Evolutionary conservation across 495 filamentous ascomycete species (phyloP), one percentile per base, ranked within the genome.

Genomic region (Penicillium manginii): DNA sequence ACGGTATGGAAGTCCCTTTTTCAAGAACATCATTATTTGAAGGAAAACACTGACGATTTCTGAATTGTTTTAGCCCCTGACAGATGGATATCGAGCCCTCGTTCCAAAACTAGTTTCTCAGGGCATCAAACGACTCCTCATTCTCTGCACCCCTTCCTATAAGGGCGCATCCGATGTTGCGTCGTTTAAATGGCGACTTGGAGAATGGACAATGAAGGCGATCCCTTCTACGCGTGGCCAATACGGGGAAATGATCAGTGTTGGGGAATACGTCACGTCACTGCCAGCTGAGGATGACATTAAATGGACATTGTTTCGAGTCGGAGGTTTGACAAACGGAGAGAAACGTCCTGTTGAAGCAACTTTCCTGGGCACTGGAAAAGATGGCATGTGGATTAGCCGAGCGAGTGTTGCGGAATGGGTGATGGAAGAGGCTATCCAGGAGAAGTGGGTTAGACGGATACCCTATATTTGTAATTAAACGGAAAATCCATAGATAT

Each of bases 101-200:
- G 19, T 43, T 18, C 40, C 40, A 18, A 43, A 43, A n/a, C 40
- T 43, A 4, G 40, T 43, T 4, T 17, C 40, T 43, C 40, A 18
- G 19, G 40, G 40, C 17, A 19, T 19, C 2, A 17, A 6, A 18
- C 14, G 40, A 19, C 32, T 57, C 32, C 48, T 61, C 19, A 43
- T 61, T 15, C 54, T 61, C n/a, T 57, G 53, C 19, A 61, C 59
- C 1, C 59, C 59, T 17, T 61, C 53, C 12, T 61, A 22, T 39
- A 26, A 31, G n/a, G 37, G 37, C 9, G 9, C 22, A 4, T 40
- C 35, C 15, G 59, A 61, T 23, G 35, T 33, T 21, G 47, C 19
- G 12, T 40, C 59, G 0, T 61, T 56, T 15, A 57, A 57, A 46
- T 61, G 53, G 53, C 39, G 49, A 9, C 12, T 47, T 35, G 59